Percentiles rank a stretch among this genome's conserved stretches.
Conservation (phyloP, 2,329 filamentous ascomycete genomes). For the Colletotrichum ledebouriae region DNA sequence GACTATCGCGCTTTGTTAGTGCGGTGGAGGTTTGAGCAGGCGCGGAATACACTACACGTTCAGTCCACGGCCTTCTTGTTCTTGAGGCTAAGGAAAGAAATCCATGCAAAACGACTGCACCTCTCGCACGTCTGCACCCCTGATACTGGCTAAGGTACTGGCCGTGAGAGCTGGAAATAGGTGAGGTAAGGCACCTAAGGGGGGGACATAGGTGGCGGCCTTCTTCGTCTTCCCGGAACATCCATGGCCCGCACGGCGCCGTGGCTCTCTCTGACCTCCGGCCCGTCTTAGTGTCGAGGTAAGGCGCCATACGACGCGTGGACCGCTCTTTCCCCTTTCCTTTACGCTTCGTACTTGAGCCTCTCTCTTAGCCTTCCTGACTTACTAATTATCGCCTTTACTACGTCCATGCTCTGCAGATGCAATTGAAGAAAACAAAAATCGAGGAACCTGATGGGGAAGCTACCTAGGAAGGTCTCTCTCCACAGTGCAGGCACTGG, state of each 20-base stretch:
- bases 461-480: too few species aligned
- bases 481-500: too few species aligned
- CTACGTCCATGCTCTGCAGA: constrained; percentile 19
- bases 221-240: constrained; percentile 15
- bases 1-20: constrained; percentile 8
- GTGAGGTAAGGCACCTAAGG: too few species aligned
- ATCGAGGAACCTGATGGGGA: constrained; percentile 15
- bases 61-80: too few species aligned
- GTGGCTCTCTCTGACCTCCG: constrained; percentile 2
- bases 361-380: not conserved
- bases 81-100: not conserved
- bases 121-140: too few species aligned
- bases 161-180: too few species aligned
- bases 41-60: too few species aligned
- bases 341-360: constrained; percentile 11
- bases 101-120: too few species aligned
- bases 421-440: constrained; percentile 17
- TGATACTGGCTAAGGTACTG: too few species aligned
- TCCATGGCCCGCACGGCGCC: constrained; percentile 22
- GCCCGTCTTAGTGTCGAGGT: constrained; percentile 4
- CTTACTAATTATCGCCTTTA: constrained; percentile 1
- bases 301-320: not conserved
- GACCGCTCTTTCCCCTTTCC: constrained; percentile 7
- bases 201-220: too few species aligned
- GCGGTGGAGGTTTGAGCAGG: not conserved